Evolutionary conservation across 352 stramenopile species (phyloP).

Genomic region (Phytopythium chamaehyphon): DNA sequence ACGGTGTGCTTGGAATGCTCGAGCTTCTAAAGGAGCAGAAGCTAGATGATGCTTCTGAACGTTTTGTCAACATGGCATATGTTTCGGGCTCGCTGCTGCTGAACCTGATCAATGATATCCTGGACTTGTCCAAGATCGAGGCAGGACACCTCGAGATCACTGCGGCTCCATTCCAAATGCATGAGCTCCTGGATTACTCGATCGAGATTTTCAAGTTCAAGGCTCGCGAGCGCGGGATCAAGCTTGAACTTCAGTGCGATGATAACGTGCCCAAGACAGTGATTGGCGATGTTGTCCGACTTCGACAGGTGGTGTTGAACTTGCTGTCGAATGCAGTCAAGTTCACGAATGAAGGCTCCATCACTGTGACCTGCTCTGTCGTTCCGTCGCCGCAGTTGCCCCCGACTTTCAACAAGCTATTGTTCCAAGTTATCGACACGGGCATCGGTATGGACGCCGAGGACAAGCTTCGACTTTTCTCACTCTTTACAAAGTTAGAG

Average conservation of each 20-base stretch:
- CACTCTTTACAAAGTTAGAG: constrained; percentile 80
- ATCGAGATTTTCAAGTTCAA: constrained; percentile 91
- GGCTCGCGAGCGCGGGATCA: constrained; percentile 79
- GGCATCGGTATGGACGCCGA: constrained; percentile 78
- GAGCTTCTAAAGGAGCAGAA: constrained; percentile 78
- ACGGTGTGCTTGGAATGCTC: constrained; percentile 80
- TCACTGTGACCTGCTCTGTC: constrained; percentile 72
- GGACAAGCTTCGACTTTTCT: constrained; percentile 80
- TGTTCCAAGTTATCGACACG: constrained; percentile 88
- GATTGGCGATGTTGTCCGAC: constrained; percentile 72
- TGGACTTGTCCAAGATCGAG: constrained; percentile 93
- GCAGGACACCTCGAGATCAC: constrained; percentile 90
- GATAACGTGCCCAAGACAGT: constrained; percentile 59
- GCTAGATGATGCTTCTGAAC: constrained; percentile 52
- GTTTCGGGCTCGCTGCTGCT: constrained; percentile 84
- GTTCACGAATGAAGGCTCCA: constrained; percentile 81
- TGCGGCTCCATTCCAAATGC: constrained; percentile 75
- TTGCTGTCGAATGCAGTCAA: constrained; percentile 85
- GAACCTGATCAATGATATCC: constrained; percentile 90
- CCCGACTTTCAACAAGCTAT: constrained; percentile 58
- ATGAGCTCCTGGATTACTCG: constrained; percentile 81
- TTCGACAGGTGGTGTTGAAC: constrained; percentile 81
- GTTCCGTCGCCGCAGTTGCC: constrained; percentile 61
- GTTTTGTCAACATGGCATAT: constrained; percentile 86
- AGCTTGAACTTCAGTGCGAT: constrained; percentile 70